phyloP scores from a whole-genome alignment of 768 basidiomycete genomes.

The Lyophyllum atratum region DNA sequence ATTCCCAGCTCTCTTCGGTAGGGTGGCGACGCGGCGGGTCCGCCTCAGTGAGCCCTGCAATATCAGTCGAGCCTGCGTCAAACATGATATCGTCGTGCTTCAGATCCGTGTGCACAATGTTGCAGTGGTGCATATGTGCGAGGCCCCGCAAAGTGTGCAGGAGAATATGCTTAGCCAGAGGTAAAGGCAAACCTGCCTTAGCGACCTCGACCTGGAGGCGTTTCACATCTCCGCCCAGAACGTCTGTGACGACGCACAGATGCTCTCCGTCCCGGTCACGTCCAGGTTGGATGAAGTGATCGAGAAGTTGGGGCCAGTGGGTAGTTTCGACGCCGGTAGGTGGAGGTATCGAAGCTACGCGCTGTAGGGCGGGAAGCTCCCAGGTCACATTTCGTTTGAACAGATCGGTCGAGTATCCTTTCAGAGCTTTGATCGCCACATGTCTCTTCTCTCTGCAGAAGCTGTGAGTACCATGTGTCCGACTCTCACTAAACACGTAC shows the following conservation, averaged over 20 bases:
- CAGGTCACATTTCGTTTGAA: slow-evolving; percentile 14
- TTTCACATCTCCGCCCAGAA: slow-evolving; percentile 26
- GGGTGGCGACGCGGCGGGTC: slow-evolving; percentile 22
- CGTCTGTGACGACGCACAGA: slow-evolving; percentile 25
- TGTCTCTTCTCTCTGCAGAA: slow-evolving; percentile 21
- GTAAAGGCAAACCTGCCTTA: slow-evolving; percentile 20
- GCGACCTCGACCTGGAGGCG: slow-evolving; percentile 6
- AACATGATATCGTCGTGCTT: too few relatives aligned
- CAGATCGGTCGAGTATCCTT: slow-evolving; percentile 24
- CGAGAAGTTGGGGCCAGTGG: slow-evolving; percentile 21
- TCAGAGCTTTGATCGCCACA: slow-evolving; percentile 33
- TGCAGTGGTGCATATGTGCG: too few relatives aligned
- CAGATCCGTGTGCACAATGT: too few relatives aligned
- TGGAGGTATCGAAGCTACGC: slow-evolving; percentile 2
- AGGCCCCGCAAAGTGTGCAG: slow-evolving; percentile 24
- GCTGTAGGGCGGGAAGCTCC: slow-evolving; percentile 25
- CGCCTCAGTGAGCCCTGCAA: not conserved
- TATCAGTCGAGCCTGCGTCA: too few relatives aligned
- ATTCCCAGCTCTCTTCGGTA: slow-evolving; percentile 21
- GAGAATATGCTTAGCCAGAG: slow-evolving; percentile 27
- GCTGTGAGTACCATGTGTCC: not conserved
- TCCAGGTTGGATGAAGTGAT: slow-evolving; percentile 24
- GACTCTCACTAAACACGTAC: slow-evolving; percentile 14
- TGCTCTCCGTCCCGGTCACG: slow-evolving; percentile 23
- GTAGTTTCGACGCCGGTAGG: slow-evolving; percentile 1